Evolutionary conservation across 2,329 filamentous ascomycete species (phyloP), one percentile per base, ranked within the genome.

Genomic region (Neurospora crassa): DNA sequence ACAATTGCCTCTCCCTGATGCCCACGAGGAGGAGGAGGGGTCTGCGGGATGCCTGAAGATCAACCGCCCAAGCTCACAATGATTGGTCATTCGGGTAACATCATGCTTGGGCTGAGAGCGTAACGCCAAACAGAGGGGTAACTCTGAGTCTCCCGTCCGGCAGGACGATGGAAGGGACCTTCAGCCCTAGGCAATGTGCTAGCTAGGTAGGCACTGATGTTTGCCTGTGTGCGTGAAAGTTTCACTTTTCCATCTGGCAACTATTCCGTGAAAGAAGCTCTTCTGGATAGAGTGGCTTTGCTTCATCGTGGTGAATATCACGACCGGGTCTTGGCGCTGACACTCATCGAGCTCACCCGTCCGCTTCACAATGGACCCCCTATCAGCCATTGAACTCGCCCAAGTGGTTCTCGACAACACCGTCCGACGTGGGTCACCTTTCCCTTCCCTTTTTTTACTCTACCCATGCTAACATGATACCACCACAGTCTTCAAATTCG

Each of bases 401-500:
- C 47, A 59, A 34, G 47, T 59, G 14, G 75, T 77, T 5, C 76
- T 76, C 40, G 76, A 77, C 70, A 75, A 73, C 45, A 73, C 75
- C 12, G 72, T 77, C 40, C 63, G 74, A 2, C 71, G 41, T 42
- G 0, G 0, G 16, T 42, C 41, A 42, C 41, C 14, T 2, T 16
- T 42, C 41, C 16, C 41, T 16, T 42, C 41, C 6, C 41, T 42
- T 12, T 12, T 0, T 11, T 12, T 1, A 12, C 11, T 40, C 40
- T 1, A 11, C 40, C 10, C 40, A 12, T 11, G 5, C 11, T 0
- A 40, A 14, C 6, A n/a, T n/a, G n/a, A n/a, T n/a, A n/a, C n/a
- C n/a, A n/a, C n/a, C n/a, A 42, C 5, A 45, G 42, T 76, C 11
- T 76, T 77, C 71, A 76, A 76, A 18, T 77, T 77, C 69, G 53